phyloP scores from a whole-genome alignment of 495 filamentous ascomycete genomes.

The Hyphodiscus hymeniophilus region DNA sequence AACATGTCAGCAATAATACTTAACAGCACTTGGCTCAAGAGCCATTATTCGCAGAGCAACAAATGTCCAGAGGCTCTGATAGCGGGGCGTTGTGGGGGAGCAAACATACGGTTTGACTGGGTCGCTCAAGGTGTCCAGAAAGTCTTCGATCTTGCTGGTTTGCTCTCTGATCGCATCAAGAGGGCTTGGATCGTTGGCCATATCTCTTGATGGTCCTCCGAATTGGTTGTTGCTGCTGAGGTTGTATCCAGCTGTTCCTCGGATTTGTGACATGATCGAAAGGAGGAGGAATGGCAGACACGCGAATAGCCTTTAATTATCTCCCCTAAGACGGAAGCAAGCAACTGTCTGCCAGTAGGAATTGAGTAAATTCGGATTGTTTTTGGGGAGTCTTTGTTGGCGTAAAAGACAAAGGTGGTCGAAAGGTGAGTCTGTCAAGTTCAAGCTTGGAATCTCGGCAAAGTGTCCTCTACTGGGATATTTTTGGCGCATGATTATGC shows the following conservation, averaged over 20 bases:
- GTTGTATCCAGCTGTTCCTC: constrained; percentile 94
- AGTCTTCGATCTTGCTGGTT: constrained; percentile 96
- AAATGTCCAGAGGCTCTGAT: neutral
- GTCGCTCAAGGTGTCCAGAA: constrained; percentile 80
- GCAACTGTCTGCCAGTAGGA: too few relatives aligned
- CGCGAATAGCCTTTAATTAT: too few relatives aligned
- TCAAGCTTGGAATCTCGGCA: neutral
- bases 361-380: too few relatives aligned
- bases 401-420: neutral
- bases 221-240: constrained; percentile 72
- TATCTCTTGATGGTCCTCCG: constrained; percentile 53
- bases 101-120: constrained; percentile 85
- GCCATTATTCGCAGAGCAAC: constrained; percentile 1
- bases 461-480: constrained; percentile 1
- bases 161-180: constrained; percentile 88
- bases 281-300: neutral
- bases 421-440: neutral
- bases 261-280: constrained; percentile 77
- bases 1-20: neutral
- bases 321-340: too few relatives aligned
- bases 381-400: neutral
- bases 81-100: neutral
- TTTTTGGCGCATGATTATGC: neutral
- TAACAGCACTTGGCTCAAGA: neutral
- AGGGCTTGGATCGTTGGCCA: constrained; percentile 69